Base-by-base conservation (phyloP, 768 basidiomycete species). In the Leccinum subgranulosum region DNA sequence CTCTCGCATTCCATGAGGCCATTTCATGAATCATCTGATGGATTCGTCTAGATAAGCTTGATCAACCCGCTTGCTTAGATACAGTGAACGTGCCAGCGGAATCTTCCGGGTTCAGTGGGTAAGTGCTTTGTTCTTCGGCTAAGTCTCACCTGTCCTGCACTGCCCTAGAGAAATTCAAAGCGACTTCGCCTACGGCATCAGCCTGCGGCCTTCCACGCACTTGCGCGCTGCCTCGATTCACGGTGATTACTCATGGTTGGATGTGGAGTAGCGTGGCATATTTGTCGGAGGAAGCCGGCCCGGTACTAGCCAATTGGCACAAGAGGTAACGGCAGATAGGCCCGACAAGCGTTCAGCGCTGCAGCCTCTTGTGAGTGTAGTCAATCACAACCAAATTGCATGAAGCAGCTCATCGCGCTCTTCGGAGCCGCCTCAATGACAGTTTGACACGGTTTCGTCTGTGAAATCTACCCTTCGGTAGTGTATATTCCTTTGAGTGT, bases 221-320 rank as follows among this genome's bases (percentile, higher is more conserved):
- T 25, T 36, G 27, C 15, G 49, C 46, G 46, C 7, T 15, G 19
- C 51, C 48, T 61, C 23, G 43, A 55, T 7, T 47, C 48, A 33
- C 61, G 61, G 62, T 55, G 62, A 64, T 63, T 66, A 64, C 63
- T n/a, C n/a, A n/a, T 33, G 41, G 28, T n/a, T 4, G 61, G 33
- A 46, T 47, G 46, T 25, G 23, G 14, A 47, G 46, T 14, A 21
- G 14, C 25, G 46, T 47, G 46, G 23, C 23, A 25, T 23, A 47
- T 47, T 27, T 23, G 28, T 19, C 10, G 25, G 14, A 49, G 28
- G 31, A 51, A 33, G 50, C 33, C 19, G 12, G 31, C 25, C 29
- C 50, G 50, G 21, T 8, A 9, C 50, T 28, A 29, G 50, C 31
- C 50, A 51, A 34, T 49, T 28, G 17, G n/a, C 36, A 33, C 12